Evolutionary conservation across 495 filamentous ascomycete genomes (phyloP).

Genomic region (Haplographium delicatum): DNA sequence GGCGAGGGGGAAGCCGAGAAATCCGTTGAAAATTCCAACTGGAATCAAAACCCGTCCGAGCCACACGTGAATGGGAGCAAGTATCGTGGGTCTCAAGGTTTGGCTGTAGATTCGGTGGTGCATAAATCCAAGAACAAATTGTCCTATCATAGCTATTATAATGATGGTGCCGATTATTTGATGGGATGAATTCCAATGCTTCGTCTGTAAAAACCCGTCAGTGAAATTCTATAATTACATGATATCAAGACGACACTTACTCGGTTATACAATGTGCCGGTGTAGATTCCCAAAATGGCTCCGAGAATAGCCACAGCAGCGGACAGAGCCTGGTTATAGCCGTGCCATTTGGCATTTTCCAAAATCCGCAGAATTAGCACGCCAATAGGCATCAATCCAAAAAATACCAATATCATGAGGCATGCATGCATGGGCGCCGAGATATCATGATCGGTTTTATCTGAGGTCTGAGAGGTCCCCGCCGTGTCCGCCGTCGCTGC

Average conservation of each 20-base stretch:
- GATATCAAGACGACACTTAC: conserved; percentile 27
- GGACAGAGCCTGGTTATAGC: conserved; percentile 39
- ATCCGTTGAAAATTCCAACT: conserved; percentile 45
- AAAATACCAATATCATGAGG: conserved; percentile 45
- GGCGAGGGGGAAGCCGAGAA: conserved; percentile 39
- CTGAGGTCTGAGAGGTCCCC: conserved; percentile 21
- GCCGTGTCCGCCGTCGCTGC: conserved; percentile 15
- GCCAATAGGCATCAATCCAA: conserved; percentile 52
- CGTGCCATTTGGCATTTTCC: conserved; percentile 44
- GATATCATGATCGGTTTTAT: conserved; percentile 24
- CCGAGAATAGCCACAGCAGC: conserved; percentile 40
- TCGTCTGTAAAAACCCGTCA: conserved; percentile 33
- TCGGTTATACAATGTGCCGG: conserved; percentile 46
- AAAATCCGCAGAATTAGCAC: conserved; percentile 43
- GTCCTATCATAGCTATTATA: conserved; percentile 39
- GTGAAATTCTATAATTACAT: background rate
- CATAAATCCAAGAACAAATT: conserved; percentile 43
- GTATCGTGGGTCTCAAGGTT: conserved; percentile 36
- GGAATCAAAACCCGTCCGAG: conserved; percentile 46
- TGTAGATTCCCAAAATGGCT: conserved; percentile 43
- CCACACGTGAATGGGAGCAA: conserved; percentile 43
- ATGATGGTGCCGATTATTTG: conserved; percentile 55
- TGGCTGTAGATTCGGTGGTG: conserved; percentile 45
- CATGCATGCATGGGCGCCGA: conserved; percentile 43
- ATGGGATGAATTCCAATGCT: conserved; percentile 46